Conservation (phyloP, 1,284 basidiomycete genomes). For the Leccinum pallidistipes region DNA sequence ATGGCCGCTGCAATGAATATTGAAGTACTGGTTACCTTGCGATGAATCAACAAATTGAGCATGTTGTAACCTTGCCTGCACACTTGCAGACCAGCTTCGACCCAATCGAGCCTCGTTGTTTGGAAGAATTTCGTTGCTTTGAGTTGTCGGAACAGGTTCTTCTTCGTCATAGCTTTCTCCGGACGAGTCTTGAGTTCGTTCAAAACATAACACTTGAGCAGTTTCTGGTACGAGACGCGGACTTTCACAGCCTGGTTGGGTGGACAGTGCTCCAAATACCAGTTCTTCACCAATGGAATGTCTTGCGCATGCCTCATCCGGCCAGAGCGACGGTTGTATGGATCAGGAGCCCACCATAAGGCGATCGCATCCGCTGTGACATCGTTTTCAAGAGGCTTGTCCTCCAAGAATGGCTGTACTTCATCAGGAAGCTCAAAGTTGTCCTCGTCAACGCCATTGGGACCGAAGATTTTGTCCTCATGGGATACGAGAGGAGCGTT, state of each 20-base stretch:
- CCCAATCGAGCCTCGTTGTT: constrained; percentile 97
- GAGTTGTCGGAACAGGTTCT: constrained; percentile 93
- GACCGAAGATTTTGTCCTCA: too few relatives aligned
- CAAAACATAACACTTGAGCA: constrained; percentile 94
- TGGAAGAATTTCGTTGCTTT: constrained; percentile 99
- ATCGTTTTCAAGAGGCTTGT: constrained; percentile 85
- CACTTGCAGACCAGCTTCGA: constrained; percentile 98
- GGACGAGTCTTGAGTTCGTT: constrained; percentile 89
- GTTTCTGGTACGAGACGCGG: constrained; percentile 98
- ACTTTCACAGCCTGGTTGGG: constrained; percentile 97
- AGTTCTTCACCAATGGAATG: constrained; percentile 94
- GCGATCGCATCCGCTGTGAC: constrained; percentile 96
- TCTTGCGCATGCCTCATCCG: constrained; percentile 94
- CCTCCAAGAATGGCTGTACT: constrained; percentile 82
- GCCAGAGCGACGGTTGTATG: constrained; percentile 92
- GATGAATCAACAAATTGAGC: constrained; percentile 98
- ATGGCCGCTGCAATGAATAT: neutral
- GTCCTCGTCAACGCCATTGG: too few relatives aligned
- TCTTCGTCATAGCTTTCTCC: constrained; percentile 97
- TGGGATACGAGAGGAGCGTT: too few relatives aligned
- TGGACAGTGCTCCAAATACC: constrained; percentile 98
- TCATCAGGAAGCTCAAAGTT: constrained; percentile 85
- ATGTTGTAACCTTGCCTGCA: constrained; percentile 99
- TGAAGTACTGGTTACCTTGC: constrained; percentile 59
- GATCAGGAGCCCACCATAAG: constrained; percentile 98